A percentile compares a stretch with the other conserved stretches of the same genome.
Evolutionary conservation across 2,329 filamentous ascomycete genomes (phyloP).

Genomic region (Ascochyta pisi): DNA sequence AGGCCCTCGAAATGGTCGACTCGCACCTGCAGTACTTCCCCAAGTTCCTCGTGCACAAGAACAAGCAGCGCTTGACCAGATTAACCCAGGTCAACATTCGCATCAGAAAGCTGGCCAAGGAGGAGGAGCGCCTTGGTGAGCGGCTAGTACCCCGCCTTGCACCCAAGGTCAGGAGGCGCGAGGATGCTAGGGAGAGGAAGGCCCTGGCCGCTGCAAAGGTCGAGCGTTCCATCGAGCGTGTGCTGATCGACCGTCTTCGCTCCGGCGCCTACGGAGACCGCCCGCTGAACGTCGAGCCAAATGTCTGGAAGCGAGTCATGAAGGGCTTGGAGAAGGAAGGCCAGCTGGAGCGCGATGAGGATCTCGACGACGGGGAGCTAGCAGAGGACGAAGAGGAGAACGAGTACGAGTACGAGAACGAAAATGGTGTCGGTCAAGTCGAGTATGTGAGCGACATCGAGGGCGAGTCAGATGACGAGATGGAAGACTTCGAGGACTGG

Average conservation of each 20-base stretch:
- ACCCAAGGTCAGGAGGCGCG: constrained; percentile 75
- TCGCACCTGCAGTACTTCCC: constrained; percentile 78
- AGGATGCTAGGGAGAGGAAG: constrained; percentile 58
- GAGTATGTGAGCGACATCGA: constrained; percentile 95
- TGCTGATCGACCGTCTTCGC: constrained; percentile 87
- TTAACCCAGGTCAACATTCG: constrained; percentile 89
- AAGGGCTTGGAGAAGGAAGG: constrained; percentile 87
- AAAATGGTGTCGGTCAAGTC: constrained; percentile 75
- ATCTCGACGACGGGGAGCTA: constrained; percentile 85
- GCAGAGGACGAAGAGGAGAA: constrained; percentile 72
- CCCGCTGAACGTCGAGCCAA: constrained; percentile 92
- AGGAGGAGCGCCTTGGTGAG: constrained; percentile 90
- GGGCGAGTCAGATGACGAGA: constrained; percentile 73
- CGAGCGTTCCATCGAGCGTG: constrained; percentile 92
- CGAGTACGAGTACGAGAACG: constrained; percentile 71
- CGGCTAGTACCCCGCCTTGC: constrained; percentile 86
- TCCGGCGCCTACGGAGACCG: constrained; percentile 94
- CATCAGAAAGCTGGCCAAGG: constrained; percentile 78
- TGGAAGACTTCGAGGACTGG: constrained; percentile 85
- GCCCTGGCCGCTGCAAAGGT: constrained; percentile 77
- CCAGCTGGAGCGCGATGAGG: constrained; percentile 81
- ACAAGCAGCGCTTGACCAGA: constrained; percentile 92
- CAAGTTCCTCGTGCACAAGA: constrained; percentile 91
- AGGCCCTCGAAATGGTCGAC: constrained; percentile 81
- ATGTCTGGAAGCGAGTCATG: constrained; percentile 97